Conservation (phyloP, 2,329 filamentous ascomycete species). For the Proliferodiscus dingleyae region DNA sequence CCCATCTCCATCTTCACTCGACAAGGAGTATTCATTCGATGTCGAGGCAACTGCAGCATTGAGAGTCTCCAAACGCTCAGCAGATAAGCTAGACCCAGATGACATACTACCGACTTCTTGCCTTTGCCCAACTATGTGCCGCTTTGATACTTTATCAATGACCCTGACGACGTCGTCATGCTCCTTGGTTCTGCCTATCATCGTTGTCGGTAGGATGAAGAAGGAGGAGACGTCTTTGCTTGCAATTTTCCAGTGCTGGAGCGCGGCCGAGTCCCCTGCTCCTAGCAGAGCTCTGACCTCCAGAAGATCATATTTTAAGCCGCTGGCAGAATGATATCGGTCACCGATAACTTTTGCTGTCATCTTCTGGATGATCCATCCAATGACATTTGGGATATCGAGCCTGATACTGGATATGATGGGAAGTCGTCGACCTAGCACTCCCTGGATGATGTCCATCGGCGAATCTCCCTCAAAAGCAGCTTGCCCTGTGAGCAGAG, state of each 20-base stretch:
- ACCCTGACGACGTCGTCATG: slow-evolving; percentile 64
- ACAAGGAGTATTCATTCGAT: slow-evolving; percentile 43
- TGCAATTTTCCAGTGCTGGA: slow-evolving; percentile 71
- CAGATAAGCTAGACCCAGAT: slow-evolving; percentile 50
- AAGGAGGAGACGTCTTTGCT: slow-evolving; percentile 88
- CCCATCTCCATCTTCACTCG: slow-evolving; percentile 49
- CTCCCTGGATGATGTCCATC: slow-evolving; percentile 86
- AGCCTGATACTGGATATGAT: slow-evolving; percentile 71
- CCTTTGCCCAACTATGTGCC: slow-evolving; percentile 48
- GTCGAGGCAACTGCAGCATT: slow-evolving; percentile 38
- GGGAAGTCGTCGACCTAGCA: slow-evolving; percentile 73
- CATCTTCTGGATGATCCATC: slow-evolving; percentile 83
- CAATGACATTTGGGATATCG: slow-evolving; percentile 79
- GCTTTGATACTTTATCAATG: slow-evolving; percentile 70
- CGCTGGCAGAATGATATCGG: slow-evolving; percentile 83
- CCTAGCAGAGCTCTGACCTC: slow-evolving; percentile 69
- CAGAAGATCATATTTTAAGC: slow-evolving; percentile 74
- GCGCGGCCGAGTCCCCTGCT: slow-evolving; percentile 65
- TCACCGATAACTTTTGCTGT: slow-evolving; percentile 84
- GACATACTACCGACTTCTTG: slow-evolving; percentile 43
- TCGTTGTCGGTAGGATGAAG: slow-evolving; percentile 75
- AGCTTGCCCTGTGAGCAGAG: slow-evolving; percentile 70
- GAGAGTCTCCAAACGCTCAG: slow-evolving; percentile 25
- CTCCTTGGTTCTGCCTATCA: slow-evolving; percentile 76
- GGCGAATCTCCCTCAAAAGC: slow-evolving; percentile 77